Evolutionary conservation across 352 stramenopile species (phyloP).

Genomic region (Phytophthora sojae): DNA sequence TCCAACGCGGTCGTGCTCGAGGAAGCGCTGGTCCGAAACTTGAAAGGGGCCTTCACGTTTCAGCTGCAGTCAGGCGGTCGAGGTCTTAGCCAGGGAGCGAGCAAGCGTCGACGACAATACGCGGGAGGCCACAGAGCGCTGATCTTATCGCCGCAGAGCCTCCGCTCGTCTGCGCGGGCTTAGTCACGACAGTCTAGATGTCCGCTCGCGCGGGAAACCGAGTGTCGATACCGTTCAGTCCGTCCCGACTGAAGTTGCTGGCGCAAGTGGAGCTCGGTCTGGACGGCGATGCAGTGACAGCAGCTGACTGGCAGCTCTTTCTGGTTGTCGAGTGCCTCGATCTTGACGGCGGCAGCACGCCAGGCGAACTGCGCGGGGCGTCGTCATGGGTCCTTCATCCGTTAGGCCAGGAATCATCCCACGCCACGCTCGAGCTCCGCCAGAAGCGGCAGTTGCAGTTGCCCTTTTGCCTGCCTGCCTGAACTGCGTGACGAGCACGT

Average conservation of each 20-base stretch:
- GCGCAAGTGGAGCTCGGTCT: conserved; percentile 15
- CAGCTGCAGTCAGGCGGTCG: conserved; percentile 3
- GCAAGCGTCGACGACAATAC: not conserved
- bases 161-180: not conserved
- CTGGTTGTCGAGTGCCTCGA: conserved; percentile 3
- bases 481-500: conserved; percentile 3
- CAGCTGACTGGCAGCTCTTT: not conserved
- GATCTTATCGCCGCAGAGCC: not conserved
- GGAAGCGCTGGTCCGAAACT: conserved; percentile 20
- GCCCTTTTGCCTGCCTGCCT: not conserved
- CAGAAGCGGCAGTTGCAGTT: conserved; percentile 7
- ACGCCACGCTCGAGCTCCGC: conserved; percentile 3
- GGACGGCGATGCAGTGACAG: conserved; percentile 18
- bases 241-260: conserved; percentile 29
- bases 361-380: not conserved
- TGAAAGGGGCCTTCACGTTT: conserved; percentile 8
- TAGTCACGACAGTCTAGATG: conserved; percentile 2
- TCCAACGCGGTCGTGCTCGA: conserved; percentile 18
- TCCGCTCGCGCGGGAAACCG: conserved; percentile 15
- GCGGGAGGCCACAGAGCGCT: no score
- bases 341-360: not conserved
- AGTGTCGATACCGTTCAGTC: conserved; percentile 38
- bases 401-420: conserved; percentile 11
- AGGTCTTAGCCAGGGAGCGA: not conserved
- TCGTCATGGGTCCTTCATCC: conserved; percentile 20